Evolutionary conservation across 2,329 filamentous ascomycete species (phyloP).

Genomic region (Mycogone perniciosa): DNA sequence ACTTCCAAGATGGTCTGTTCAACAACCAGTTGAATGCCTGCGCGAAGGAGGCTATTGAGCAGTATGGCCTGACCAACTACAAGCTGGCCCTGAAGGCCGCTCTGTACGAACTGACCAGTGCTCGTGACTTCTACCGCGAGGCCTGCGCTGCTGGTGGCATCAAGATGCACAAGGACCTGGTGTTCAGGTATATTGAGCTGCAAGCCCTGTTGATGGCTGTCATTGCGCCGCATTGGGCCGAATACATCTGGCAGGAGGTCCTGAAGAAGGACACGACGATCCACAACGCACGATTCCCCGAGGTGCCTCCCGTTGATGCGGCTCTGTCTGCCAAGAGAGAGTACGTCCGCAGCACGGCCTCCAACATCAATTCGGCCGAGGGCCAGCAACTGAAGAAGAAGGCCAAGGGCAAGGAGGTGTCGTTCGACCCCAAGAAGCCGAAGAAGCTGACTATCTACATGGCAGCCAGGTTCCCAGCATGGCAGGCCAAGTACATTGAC

Average conservation of each 20-base stretch:
- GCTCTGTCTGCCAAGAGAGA: constrained; percentile 70
- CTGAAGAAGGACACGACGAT: constrained; percentile 70
- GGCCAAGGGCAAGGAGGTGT: constrained; percentile 79
- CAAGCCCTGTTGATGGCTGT: constrained; percentile 78
- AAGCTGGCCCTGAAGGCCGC: constrained; percentile 73
- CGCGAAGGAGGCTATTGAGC: constrained; percentile 68
- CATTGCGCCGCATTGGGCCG: constrained; percentile 87
- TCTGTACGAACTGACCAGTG: constrained; percentile 84
- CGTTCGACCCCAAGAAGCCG: constrained; percentile 83
- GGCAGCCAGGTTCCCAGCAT: constrained; percentile 72
- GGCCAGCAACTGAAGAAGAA: constrained; percentile 79
- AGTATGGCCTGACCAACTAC: constrained; percentile 76
- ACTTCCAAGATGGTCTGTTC: constrained; percentile 84
- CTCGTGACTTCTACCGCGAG: constrained; percentile 88
- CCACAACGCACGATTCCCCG: constrained; percentile 58
- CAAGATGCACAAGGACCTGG: constrained; percentile 78
- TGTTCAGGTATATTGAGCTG: constrained; percentile 75
- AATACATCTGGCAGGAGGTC: constrained; percentile 91
- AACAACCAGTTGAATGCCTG: constrained; percentile 86
- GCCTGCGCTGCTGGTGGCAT: constrained; percentile 68
- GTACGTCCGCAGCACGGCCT: constrained; percentile 71
- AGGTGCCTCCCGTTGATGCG: constrained; percentile 58
- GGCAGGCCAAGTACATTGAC: constrained; percentile 88
- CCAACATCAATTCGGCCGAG: constrained; percentile 76
- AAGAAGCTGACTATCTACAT: constrained; percentile 88